Base-by-base conservation (phyloP, 768 basidiomycete genomes). In the Tubosaeta brunneosetosa region DNA sequence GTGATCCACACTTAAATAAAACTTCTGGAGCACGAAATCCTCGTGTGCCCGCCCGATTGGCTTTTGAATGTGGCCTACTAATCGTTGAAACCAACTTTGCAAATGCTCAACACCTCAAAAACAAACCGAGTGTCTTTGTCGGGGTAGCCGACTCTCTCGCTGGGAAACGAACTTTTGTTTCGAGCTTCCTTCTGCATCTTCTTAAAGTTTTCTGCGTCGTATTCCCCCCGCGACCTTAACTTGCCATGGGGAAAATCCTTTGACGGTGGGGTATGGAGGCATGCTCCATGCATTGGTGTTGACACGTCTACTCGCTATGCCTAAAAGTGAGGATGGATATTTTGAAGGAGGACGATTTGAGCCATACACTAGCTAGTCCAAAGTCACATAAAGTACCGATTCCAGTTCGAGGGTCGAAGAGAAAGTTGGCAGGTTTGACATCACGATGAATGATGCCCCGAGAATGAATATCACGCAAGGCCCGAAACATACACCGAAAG, bases 1-100 rank as follows among this genome's bases (percentile, higher is more conserved):
- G 97, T 61, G 92, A 88, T 4, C 83, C 83, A 61, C 97, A 99
- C 68, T 98, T 99, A 37, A 99, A 68, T 34, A 99, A 70, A 3
- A 99, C 95, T 62, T 99, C 97, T 0, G 97, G 97, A 1, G 97
- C 94, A 52, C 97, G 83, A 67, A 99, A 99, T 0, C 97, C 97
- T 61, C 97, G 74, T 12, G 97, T 99, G 4, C 97, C 97, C 1
- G 97, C 97, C 44, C 97, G 83, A 65, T 97, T 98, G 3, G 97
- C 94, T 68, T 94, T 94, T 48, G 91, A 88, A 36, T 77, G 74
- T 1, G 91, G 89, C 58, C 90, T 89, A 50, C 43, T 43, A 16
- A 17, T 41, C 37, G 22, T n/a, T 56, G 13, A 53, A 45, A 46
- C 13, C 9, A 22, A 46, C 8, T 44, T 36, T 33, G 22, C 32